Conservation (phyloP, 73 alveolate species). For the Urostyla sp. region DNA sequence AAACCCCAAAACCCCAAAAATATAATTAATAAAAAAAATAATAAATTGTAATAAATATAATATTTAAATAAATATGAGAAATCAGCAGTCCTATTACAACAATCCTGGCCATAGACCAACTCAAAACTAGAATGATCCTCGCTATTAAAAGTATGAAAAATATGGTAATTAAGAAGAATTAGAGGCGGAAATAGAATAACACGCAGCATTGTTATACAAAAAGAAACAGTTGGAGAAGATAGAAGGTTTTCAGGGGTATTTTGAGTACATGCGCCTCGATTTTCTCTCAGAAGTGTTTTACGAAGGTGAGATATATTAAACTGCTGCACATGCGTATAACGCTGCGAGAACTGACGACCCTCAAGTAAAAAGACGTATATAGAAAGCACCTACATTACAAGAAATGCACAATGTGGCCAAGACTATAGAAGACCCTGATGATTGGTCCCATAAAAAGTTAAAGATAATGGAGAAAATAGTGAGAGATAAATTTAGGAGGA, state of each 20-base stretch:
- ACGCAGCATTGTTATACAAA: constrained; percentile 68
- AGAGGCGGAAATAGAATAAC: constrained; percentile 71
- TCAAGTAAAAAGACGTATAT: constrained; percentile 49
- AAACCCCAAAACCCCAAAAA: too few relatives aligned
- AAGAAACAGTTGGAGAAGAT: constrained; percentile 70
- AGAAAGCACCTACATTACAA: constrained; percentile 70
- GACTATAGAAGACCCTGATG: constrained; percentile 74
- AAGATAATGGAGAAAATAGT: constrained; percentile 74
- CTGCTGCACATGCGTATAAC: constrained; percentile 71
- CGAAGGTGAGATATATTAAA: constrained; percentile 43
- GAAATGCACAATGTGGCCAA: constrained; percentile 73
- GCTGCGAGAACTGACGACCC: constrained; percentile 63
- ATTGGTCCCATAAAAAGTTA: constrained; percentile 66
- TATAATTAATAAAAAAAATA: too few relatives aligned
- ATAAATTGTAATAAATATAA: too few relatives aligned
- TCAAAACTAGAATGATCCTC: constrained; percentile 48
- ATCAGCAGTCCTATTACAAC: constrained; percentile 25
- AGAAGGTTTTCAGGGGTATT: constrained; percentile 68
- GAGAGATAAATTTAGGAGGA: constrained; percentile 83
- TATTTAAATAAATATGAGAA: too few relatives aligned
- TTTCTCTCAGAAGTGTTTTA: constrained; percentile 66
- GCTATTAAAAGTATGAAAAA: constrained; percentile 54
- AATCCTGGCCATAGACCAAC: constrained; percentile 38
- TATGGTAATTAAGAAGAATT: constrained; percentile 61
- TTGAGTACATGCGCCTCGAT: constrained; percentile 72